Conservation (phyloP, 352 stramenopile species). For the Blastocystis sp. region DNA sequence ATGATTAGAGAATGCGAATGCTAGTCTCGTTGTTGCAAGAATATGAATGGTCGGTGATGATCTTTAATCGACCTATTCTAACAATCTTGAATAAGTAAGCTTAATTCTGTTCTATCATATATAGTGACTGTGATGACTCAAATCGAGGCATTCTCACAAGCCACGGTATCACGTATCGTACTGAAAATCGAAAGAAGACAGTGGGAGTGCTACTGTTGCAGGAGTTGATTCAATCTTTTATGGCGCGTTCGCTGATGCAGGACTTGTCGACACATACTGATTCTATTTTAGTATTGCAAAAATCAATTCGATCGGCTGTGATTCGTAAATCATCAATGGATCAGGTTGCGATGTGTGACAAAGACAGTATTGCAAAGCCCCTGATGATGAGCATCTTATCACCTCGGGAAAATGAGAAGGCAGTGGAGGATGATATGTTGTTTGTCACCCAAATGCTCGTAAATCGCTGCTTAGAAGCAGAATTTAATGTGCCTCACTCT, state of each 20-base stretch:
- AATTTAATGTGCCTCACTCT: background rate
- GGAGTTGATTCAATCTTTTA: background rate
- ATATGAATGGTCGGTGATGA: slow-evolving; percentile 7
- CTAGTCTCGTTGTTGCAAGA: background rate
- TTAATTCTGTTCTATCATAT: background rate
- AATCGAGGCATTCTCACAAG: background rate
- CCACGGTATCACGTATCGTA: background rate
- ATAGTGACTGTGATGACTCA: slow-evolving; percentile 3
- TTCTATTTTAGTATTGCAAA: background rate
- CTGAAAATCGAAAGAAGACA: slow-evolving; percentile 8
- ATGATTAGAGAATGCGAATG: background rate
- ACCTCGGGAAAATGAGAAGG: background rate
- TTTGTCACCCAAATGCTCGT: slow-evolving; percentile 6
- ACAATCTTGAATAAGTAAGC: background rate
- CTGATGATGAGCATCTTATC: background rate
- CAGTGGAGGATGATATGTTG: background rate
- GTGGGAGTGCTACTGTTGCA: background rate
- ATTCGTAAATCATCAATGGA: background rate
- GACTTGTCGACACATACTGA: background rate
- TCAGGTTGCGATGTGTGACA: background rate
- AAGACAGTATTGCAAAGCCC: background rate
- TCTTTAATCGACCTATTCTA: background rate
- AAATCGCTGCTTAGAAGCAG: slow-evolving; percentile 6
- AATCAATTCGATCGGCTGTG: background rate
- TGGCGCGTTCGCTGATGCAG: background rate